phyloP scores from a whole-genome alignment of 371 early-diverging fungal genomes.

The Mucor plumbeus region DNA sequence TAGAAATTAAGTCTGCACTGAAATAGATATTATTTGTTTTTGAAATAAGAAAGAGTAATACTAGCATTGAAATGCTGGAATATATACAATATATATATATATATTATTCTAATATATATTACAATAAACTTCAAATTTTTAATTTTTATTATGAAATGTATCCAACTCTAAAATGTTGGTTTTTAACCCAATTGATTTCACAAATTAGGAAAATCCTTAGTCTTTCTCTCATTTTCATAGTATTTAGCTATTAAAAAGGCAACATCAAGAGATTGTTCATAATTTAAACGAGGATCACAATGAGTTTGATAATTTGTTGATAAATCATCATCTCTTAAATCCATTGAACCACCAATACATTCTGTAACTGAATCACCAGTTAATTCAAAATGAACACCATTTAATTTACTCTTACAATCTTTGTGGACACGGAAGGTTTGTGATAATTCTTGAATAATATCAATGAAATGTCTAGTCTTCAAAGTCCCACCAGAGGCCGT shows the following conservation, averaged over 20 bases:
- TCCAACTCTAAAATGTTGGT: background rate
- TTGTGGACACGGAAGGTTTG: conserved; percentile 86
- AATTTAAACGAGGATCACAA: conserved; percentile 95
- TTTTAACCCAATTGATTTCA: conserved; percentile 7
- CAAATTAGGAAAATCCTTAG: conserved; percentile 44
- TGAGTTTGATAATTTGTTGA: conserved; percentile 91
- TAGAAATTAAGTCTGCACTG: too few species aligned
- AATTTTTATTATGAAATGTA: background rate
- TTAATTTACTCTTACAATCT: conserved; percentile 71
- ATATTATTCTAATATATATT: too few species aligned
- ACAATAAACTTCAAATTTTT: too few species aligned
- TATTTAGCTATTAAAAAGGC: conserved; percentile 93
- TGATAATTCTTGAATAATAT: conserved; percentile 83
- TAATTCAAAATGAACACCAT: conserved; percentile 96
- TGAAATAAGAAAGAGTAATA: too few species aligned
- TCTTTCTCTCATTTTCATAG: conserved; percentile 68
- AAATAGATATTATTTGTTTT: too few species aligned
- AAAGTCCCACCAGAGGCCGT: conserved; percentile 72
- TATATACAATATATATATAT: too few species aligned
- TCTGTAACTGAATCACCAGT: conserved; percentile 96
- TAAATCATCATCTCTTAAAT: conserved; percentile 80
- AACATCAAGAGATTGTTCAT: conserved; percentile 95
- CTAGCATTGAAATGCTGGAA: too few species aligned
- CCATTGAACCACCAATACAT: conserved; percentile 96
- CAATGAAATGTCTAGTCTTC: conserved; percentile 90